A percentile compares a stretch with the other conserved stretches of the same genome.
Conservation (phyloP, 179 eudicot genomes). For the Kewa caespitosa region DNA sequence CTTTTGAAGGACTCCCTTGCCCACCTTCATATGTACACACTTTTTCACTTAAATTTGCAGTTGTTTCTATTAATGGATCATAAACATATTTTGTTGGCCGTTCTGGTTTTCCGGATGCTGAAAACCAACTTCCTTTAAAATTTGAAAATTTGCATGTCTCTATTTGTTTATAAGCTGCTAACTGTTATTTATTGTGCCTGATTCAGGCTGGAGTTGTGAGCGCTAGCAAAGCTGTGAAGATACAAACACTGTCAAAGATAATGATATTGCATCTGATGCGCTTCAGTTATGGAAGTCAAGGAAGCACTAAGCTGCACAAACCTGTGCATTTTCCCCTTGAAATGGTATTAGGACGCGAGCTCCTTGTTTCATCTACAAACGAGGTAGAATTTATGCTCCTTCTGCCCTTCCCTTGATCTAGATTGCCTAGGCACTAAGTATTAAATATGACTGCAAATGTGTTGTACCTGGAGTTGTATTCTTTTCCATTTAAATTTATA, state of each 20-base stretch:
- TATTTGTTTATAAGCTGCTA: constrained; percentile 2
- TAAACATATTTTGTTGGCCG: no score
- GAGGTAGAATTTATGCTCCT: constrained; percentile 50
- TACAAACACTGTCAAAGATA: constrained; percentile 77
- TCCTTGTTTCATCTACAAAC: constrained; percentile 63
- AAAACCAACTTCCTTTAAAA: not conserved
- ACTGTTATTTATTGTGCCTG: constrained; percentile 13
- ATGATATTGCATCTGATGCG: constrained; percentile 90
- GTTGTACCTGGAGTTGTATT: no score
- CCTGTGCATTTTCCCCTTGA: constrained; percentile 78
- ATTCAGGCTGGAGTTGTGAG: constrained; percentile 75
- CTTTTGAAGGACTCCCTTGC: no score
- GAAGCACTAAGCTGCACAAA: constrained; percentile 87
- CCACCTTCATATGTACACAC: no score
- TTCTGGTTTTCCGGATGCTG: not conserved
- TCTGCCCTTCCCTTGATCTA: constrained; percentile 1
- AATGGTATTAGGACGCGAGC: constrained; percentile 63
- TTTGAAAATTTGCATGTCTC: not conserved
- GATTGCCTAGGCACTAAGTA: no score
- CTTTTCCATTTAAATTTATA: no score
- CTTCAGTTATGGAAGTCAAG: constrained; percentile 76
- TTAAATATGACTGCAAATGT: no score
- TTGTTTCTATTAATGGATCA: no score
- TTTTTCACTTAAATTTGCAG: no score
- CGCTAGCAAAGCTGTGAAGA: constrained; percentile 77